Evolutionary conservation across 106 monocot species (phyloP).

Genomic region (Dactylorhiza incarnata): DNA sequence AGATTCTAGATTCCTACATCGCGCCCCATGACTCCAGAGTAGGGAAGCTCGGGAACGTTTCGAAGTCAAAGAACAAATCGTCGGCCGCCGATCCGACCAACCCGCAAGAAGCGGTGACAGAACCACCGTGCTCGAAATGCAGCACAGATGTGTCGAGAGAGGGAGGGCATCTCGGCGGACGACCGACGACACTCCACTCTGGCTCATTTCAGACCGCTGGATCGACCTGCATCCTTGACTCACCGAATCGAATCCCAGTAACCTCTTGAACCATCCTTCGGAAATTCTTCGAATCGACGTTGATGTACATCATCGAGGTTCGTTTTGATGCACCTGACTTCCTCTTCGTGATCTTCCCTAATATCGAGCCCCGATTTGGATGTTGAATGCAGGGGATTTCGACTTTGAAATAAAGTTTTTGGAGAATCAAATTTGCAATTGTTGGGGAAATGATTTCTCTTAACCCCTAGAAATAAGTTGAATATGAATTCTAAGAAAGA

Average conservation of each 20-base stretch:
- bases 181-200: neutral
- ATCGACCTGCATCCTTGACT: neutral
- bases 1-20: neutral
- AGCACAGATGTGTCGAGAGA: conserved; percentile 38
- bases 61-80: conserved; percentile 17
- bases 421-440: too few species aligned
- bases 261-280: conserved; percentile 66
- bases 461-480: too few species aligned
- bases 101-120: neutral
- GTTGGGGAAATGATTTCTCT: too few species aligned
- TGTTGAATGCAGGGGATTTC: too few species aligned
- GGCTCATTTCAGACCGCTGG: conserved; percentile 15
- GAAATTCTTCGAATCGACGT: conserved; percentile 53
- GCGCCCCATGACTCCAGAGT: conserved; percentile 50
- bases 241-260: conserved; percentile 31
- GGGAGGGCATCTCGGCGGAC: conserved; percentile 13
- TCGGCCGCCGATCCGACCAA: neutral
- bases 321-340: conserved; percentile 33
- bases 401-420: too few species aligned
- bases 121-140: conserved; percentile 6
- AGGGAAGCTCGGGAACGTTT: conserved; percentile 37
- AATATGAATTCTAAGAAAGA: too few species aligned
- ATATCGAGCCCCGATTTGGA: neutral
- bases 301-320: conserved; percentile 48
- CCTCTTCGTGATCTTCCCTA: conserved; percentile 30